Percentiles rank a stretch among this genome's conserved stretches.
These are phyloP conservation scores for Annona squamosa DNA, from an alignment of 164 flowering plant species.

Conservation along the genomic window DNA sequence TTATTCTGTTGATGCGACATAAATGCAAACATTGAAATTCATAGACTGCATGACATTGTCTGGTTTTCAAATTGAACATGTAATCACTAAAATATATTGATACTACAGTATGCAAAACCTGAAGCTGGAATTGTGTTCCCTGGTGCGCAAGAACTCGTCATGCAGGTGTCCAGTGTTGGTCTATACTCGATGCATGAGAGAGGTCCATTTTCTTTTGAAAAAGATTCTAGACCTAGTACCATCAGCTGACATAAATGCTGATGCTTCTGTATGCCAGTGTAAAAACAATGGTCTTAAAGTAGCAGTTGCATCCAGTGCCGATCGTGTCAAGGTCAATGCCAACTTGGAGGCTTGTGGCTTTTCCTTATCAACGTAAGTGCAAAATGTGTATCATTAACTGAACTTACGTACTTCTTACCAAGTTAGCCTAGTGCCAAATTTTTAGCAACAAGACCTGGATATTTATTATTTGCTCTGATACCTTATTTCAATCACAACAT, in stretches of 20 bases:
- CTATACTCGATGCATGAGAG: neutral
- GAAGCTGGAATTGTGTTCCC: conserved; percentile 94
- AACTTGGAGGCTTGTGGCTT: conserved; percentile 90
- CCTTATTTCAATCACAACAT: too few species aligned
- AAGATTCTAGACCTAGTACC: neutral
- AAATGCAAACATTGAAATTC: neutral
- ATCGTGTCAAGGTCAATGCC: conserved; percentile 90
- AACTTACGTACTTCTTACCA: neutral
- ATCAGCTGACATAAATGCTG: conserved; percentile 5
- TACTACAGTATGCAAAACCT: conserved; percentile 81
- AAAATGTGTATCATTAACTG: neutral
- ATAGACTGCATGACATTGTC: neutral
- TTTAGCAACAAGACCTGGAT: neutral
- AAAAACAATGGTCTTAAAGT: conserved; percentile 83
- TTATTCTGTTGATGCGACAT: neutral
- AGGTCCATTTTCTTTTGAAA: neutral
- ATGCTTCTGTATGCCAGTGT: conserved; percentile 47
- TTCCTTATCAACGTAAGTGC: conserved; percentile 66
- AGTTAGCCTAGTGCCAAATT: neutral
- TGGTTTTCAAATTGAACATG: conserved; percentile 2
- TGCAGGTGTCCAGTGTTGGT: conserved; percentile 39
- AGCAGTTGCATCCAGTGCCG: conserved; percentile 99
- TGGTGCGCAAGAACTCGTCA: conserved; percentile 86
- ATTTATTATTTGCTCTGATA: too few species aligned
- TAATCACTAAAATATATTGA: neutral